A percentile compares a stretch with the other conserved stretches of the same genome.
phyloP scores from a whole-genome alignment of 2,329 filamentous ascomycete species.

The Colletotrichum sp. region DNA sequence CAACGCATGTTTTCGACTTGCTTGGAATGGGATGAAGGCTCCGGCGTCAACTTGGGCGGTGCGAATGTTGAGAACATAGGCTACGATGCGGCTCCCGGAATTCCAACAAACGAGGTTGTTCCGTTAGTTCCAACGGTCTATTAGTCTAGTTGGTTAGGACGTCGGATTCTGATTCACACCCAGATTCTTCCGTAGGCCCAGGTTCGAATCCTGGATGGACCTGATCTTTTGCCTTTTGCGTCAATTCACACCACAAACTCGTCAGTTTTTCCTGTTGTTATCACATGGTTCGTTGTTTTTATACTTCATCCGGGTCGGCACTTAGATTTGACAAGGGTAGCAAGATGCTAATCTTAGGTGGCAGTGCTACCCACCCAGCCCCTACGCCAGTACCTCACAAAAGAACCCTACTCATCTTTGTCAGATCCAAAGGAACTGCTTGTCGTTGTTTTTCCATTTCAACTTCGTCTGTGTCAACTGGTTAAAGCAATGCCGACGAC shows the following conservation, averaged over 20 bases:
- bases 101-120: background rate
- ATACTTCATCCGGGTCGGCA: too few relatives aligned
- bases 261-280: accelerated
- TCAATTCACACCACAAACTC: background rate
- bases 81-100: accelerated
- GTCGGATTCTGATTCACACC: conserved; percentile 15
- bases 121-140: background rate
- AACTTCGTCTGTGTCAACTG: background rate
- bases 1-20: accelerated
- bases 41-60: background rate
- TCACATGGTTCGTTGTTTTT: too few relatives aligned
- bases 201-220: conserved; percentile 23
- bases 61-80: background rate
- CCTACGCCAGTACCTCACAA: background rate
- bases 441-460: background rate
- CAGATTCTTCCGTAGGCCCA: conserved; percentile 17
- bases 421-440: background rate
- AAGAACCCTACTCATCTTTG: background rate
- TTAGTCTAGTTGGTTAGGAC: conserved; percentile 23
- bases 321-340: too few relatives aligned
- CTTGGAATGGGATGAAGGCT: background rate
- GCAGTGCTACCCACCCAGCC: background rate
- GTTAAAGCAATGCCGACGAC: background rate
- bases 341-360: background rate
- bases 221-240: background rate